These are phyloP conservation scores for Aspergillus kassunensis DNA, from an alignment of 495 filamentous ascomycete species.

Conservation along the genomic window DNA sequence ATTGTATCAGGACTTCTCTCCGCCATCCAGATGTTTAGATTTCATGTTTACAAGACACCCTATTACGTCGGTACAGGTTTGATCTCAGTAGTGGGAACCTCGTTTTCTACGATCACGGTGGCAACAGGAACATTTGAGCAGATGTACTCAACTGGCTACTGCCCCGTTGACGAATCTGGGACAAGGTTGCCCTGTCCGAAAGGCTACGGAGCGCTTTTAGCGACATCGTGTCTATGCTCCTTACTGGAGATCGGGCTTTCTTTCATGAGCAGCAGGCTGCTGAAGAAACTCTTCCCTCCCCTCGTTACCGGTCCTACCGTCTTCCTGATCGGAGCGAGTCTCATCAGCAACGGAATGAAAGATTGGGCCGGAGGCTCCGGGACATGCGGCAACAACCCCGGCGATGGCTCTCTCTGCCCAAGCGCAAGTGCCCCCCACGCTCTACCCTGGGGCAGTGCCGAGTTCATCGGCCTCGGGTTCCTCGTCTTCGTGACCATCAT, in stretches of 20 bases:
- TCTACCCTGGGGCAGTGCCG: slow-evolving; percentile 79
- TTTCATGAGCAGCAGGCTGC: slow-evolving; percentile 57
- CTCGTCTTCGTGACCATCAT: slow-evolving; percentile 88
- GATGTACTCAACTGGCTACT: slow-evolving; percentile 82
- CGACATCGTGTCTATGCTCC: slow-evolving; percentile 58
- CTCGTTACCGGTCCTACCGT: slow-evolving; percentile 86
- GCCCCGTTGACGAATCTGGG: slow-evolving; percentile 60
- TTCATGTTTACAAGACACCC: slow-evolving; percentile 73
- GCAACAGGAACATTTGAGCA: slow-evolving; percentile 72
- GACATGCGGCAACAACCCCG: slow-evolving; percentile 53
- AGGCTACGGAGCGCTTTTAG: slow-evolving; percentile 81
- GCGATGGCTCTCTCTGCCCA: slow-evolving; percentile 62
- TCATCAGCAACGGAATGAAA: slow-evolving; percentile 74
- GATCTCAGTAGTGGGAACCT: slow-evolving; percentile 77
- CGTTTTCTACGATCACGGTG: slow-evolving; percentile 83
- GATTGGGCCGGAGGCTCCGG: slow-evolving; percentile 81
- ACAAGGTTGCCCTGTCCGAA: slow-evolving; percentile 72
- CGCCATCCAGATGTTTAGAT: slow-evolving; percentile 77
- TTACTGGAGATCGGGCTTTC: slow-evolving; percentile 42
- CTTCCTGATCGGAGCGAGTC: slow-evolving; percentile 67
- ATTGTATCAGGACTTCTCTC: slow-evolving; percentile 83
- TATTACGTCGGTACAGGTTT: slow-evolving; percentile 87
- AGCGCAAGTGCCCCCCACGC: slow-evolving; percentile 69
- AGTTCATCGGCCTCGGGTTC: slow-evolving; percentile 89
- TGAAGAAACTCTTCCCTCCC: slow-evolving; percentile 81